Percentiles rank a stretch among this genome's conserved stretches.
phyloP scores from a whole-genome alignment of 192 early-diverging fungal species.

The Backusella psychrophila region DNA sequence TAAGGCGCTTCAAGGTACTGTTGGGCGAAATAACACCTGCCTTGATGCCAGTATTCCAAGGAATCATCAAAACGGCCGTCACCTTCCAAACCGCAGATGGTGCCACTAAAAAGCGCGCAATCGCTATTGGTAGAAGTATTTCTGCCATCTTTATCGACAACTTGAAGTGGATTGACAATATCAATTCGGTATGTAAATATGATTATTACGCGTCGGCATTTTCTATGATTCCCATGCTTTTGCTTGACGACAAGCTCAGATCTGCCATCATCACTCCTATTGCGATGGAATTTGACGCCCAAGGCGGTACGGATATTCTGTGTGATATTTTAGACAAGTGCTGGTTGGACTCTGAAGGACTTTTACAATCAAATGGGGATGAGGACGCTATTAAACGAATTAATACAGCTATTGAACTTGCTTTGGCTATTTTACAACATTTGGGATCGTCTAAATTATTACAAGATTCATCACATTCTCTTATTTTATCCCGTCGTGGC shows the following conservation, averaged over 20 bases:
- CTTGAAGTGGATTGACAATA: conserved; percentile 32
- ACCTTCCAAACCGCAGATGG: conserved; percentile 27
- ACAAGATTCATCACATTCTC: conserved; percentile 69
- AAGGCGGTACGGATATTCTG: conserved; percentile 49
- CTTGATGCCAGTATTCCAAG: conserved; percentile 62
- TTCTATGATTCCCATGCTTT: conserved; percentile 52
- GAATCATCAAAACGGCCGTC: conserved; percentile 55
- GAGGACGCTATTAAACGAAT: conserved; percentile 26
- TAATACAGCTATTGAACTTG: conserved; percentile 51
- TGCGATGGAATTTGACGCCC: conserved; percentile 57
- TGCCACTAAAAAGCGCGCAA: conserved; percentile 42
- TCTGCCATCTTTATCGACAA: conserved; percentile 44
- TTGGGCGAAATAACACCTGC: conserved; percentile 63
- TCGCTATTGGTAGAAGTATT: conserved; percentile 42
- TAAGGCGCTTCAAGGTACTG: conserved; percentile 59
- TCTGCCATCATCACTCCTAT: conserved; percentile 58
- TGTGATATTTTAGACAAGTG: conserved; percentile 37
- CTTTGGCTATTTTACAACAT: conserved; percentile 63
- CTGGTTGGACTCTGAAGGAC: conserved; percentile 42
- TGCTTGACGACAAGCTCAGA: conserved; percentile 57
- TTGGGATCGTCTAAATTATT: conserved; percentile 69
- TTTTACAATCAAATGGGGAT: conserved; percentile 12
- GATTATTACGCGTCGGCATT: conserved; percentile 57
- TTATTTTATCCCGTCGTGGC: conserved; percentile 51
- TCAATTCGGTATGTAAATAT: conserved; percentile 33